A percentile compares a stretch with the other conserved stretches of the same genome.
phyloP scores from a whole-genome alignment of 1,284 basidiomycete species.

The Porphyrellus sp. region DNA sequence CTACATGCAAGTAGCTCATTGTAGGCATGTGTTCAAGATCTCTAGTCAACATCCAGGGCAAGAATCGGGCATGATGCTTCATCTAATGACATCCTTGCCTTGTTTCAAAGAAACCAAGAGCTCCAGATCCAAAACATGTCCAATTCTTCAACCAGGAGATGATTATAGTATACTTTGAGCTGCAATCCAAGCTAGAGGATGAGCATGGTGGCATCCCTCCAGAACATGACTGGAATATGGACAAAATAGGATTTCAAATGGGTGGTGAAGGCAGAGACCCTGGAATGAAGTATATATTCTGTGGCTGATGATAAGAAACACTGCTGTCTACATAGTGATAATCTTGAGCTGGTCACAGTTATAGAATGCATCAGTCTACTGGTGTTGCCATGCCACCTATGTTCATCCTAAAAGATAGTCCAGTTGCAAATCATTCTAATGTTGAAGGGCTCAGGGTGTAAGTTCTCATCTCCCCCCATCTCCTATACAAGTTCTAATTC shows the following conservation, averaged over 20 bases:
- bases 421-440: too few species aligned
- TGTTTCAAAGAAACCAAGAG: not conserved
- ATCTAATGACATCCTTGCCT: not conserved
- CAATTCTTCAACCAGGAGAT: not conserved
- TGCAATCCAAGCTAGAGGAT: not conserved
- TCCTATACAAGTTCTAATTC: too few species aligned
- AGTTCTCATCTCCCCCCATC: too few species aligned
- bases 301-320: not conserved
- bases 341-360: not conserved
- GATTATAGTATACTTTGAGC: not conserved
- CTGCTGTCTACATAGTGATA: not conserved
- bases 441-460: too few species aligned
- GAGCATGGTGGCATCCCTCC: not conserved
- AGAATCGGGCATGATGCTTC: not conserved
- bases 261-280: not conserved
- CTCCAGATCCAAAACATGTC: not conserved
- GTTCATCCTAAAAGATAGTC: too few species aligned
- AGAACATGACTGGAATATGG: not conserved
- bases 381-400: not conserved
- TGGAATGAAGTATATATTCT: constrained; percentile 1
- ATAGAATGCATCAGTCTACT: not conserved
- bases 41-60: not conserved
- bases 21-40: not conserved
- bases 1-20: not conserved
- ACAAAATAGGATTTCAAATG: not conserved